These are phyloP conservation scores for Akanthomyces uredinophilus DNA, from an alignment of 2,329 filamentous ascomycete genomes.

Conservation along the genomic window DNA sequence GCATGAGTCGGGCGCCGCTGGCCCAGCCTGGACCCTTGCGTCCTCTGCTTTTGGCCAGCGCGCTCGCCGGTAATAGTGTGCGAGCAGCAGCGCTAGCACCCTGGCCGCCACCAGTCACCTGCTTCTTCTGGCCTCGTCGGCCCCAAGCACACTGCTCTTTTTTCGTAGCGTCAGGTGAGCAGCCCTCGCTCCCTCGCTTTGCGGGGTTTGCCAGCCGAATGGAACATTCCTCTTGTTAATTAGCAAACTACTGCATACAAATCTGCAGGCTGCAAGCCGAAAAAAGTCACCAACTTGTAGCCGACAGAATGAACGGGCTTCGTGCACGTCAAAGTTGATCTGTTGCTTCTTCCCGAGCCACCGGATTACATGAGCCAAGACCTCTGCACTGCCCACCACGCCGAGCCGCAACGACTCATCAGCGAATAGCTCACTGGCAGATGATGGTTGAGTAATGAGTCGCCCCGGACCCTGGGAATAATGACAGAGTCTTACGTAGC, in stretches of 20 bases:
- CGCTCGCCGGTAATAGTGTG: no score
- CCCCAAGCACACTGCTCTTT: neutral
- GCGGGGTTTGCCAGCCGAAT: neutral
- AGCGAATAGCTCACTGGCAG: no score
- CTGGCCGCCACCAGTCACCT: neutral
- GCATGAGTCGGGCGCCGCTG: conserved; percentile 3
- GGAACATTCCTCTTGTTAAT: neutral
- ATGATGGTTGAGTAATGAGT: no score
- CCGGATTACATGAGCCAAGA: no score
- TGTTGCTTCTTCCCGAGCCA: no score
- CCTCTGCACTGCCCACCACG: neutral
- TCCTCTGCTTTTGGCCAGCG: no score
- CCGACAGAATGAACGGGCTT: neutral
- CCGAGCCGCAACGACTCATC: no score
- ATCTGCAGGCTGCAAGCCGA: neutral
- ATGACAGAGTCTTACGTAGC: neutral
- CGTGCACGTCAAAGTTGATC: no score
- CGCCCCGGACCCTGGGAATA: neutral
- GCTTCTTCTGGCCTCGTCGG: neutral
- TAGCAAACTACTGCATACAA: neutral
- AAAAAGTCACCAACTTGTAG: neutral
- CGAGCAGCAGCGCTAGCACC: neutral
- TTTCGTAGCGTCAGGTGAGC: neutral
- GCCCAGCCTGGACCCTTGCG: neutral
- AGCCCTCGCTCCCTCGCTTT: neutral